phyloP scores from a whole-genome alignment of 495 filamentous ascomycete genomes.

The Viridothelium virens region DNA sequence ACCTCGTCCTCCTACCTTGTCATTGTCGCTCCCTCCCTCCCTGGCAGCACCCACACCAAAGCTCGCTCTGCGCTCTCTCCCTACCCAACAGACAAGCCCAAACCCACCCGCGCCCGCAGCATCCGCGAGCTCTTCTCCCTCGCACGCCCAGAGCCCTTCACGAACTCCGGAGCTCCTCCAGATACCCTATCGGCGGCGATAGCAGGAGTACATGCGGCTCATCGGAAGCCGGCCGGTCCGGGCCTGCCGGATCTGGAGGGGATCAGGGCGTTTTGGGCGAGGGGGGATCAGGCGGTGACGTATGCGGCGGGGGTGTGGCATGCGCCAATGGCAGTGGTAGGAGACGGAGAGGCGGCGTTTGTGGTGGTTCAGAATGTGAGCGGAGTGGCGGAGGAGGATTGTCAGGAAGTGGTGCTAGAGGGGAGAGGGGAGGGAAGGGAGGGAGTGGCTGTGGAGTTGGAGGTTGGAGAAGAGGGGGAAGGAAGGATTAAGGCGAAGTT shows the following conservation, averaged over 20 bases:
- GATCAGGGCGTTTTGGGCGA: conserved; percentile 70
- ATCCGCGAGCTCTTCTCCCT: conserved; percentile 30
- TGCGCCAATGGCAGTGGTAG: conserved; percentile 90
- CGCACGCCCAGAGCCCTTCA: conserved; percentile 37
- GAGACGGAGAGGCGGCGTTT: conserved; percentile 62
- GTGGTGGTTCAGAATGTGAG: conserved; percentile 85
- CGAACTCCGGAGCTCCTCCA: conserved; percentile 29
- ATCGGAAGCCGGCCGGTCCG: conserved; percentile 35
- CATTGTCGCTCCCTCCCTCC: conserved; percentile 70
- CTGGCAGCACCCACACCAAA: conserved; percentile 20
- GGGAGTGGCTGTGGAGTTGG: conserved; percentile 25
- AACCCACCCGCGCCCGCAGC: conserved; percentile 13
- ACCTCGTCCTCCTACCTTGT: conserved; percentile 57
- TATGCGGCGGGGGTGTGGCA: conserved; percentile 94
- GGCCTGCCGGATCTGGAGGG: conserved; percentile 68
- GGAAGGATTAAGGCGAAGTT: conserved; percentile 23
- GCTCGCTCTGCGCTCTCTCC: conserved; percentile 37
- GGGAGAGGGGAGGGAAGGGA: conserved; percentile 27
- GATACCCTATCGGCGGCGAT: conserved; percentile 10
- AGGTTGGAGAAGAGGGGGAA: conserved; percentile 22
- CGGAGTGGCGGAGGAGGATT: conserved; percentile 77
- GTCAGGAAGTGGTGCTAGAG: conserved; percentile 66
- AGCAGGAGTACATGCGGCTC: conserved; percentile 24
- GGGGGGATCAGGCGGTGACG: conserved; percentile 76
- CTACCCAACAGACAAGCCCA: conserved; percentile 29